Percentiles rank a stretch among this genome's conserved stretches.
Evolutionary conservation across 2,329 filamentous ascomycete genomes (phyloP).

Genomic region (Ophioceras dolichostomum): DNA sequence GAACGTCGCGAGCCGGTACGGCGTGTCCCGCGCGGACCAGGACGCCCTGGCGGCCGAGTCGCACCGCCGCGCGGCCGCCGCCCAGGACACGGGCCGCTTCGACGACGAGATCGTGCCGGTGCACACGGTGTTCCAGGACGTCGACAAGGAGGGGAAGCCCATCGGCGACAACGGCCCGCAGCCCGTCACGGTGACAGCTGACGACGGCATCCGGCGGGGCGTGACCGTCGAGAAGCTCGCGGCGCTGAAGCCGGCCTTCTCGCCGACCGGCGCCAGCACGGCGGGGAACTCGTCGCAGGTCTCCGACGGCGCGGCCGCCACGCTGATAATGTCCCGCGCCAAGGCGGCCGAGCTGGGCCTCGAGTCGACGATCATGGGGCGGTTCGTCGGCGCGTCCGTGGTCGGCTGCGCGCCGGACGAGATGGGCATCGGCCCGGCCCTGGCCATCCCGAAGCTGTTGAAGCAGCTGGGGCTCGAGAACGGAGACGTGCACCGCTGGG

Average conservation of each 20-base stretch:
- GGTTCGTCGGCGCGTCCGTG: conserved; percentile 66
- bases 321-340: conserved; percentile 73
- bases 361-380: conserved; percentile 57
- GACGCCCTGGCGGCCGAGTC: conserved; percentile 69
- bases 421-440: conserved; percentile 83
- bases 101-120: conserved; percentile 76
- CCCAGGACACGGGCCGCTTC: conserved; percentile 58
- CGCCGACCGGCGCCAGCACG: conserved; percentile 60
- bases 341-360: conserved; percentile 67
- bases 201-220: conserved; percentile 70
- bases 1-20: conserved; percentile 73
- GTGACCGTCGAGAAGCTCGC: conserved; percentile 59
- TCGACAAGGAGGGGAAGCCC: conserved; percentile 46
- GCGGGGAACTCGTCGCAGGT: conserved; percentile 83
- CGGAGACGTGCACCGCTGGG: conserved; percentile 71
- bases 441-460: conserved; percentile 79
- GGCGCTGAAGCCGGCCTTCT: conserved; percentile 78
- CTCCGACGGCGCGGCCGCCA: conserved; percentile 75
- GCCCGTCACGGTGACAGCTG: conserved; percentile 55
- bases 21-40: conserved; percentile 62
- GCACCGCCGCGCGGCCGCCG: conserved; percentile 60
- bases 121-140: conserved; percentile 52
- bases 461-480: conserved; percentile 50
- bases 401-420: conserved; percentile 77
- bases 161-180: conserved; percentile 44